phyloP scores from a whole-genome alignment of 805 yeast species.

The Metschnikowia bowlesiae region DNA sequence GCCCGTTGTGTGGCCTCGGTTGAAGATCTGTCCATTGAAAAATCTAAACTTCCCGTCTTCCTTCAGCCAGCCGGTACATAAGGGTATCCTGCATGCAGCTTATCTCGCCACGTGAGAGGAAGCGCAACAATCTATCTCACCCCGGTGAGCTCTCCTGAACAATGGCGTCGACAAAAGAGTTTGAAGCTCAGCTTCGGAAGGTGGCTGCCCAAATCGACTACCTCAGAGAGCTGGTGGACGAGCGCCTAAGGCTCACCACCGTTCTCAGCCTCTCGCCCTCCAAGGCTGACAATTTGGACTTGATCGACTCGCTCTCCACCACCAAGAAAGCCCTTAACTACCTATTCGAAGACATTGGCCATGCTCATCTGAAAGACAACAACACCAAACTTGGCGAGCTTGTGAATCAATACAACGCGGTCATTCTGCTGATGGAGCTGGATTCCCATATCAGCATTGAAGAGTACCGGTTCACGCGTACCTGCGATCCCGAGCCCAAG shows the following conservation, averaged over 20 bases:
- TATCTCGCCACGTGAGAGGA: slow-evolving; percentile 1
- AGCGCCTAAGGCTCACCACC: slow-evolving; percentile 26
- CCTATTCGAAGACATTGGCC: slow-evolving; percentile 26
- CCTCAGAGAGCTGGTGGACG: slow-evolving; percentile 29
- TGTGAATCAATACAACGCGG: slow-evolving; percentile 16
- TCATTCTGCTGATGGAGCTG: slow-evolving; percentile 15
- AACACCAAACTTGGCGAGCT: slow-evolving; percentile 2
- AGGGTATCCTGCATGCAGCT: neutral
- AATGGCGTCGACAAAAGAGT: slow-evolving; percentile 17
- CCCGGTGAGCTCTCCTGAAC: slow-evolving; percentile 1
- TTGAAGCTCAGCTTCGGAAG: slow-evolving; percentile 19
- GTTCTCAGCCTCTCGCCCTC: slow-evolving; percentile 35
- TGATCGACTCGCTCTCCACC: slow-evolving; percentile 26
- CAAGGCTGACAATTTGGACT: slow-evolving; percentile 34
- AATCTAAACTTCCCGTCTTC: too few species aligned
- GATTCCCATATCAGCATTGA: slow-evolving; percentile 28
- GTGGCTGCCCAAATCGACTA: slow-evolving; percentile 21
- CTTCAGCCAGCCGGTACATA: too few species aligned
- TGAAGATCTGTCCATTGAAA: too few species aligned
- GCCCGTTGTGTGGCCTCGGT: too few species aligned
- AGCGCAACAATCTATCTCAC: neutral
- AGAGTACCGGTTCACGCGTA: slow-evolving; percentile 25
- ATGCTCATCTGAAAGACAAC: slow-evolving; percentile 3
- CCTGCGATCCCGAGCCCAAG: slow-evolving; percentile 8
- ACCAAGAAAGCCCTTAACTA: slow-evolving; percentile 25